A percentile compares a stretch with the other conserved stretches of the same genome.
Conservation (phyloP, 805 yeast species). For the Starmerella apis region DNA sequence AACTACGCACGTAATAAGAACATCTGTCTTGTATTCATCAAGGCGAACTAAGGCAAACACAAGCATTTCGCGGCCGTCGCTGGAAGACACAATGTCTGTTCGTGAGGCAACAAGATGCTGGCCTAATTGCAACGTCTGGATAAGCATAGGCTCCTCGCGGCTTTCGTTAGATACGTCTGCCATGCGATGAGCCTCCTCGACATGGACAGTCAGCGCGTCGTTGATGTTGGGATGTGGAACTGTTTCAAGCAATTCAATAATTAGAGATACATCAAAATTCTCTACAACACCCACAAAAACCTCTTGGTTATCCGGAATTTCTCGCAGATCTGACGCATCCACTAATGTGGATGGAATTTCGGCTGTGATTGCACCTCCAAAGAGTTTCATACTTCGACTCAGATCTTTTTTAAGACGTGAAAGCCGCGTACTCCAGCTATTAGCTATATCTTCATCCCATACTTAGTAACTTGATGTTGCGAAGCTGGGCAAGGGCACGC, state of each 20-base stretch:
- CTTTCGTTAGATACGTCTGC: constrained; percentile 13
- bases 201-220: constrained; percentile 22
- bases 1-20: constrained; percentile 20
- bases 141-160: constrained; percentile 12
- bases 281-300: constrained; percentile 51
- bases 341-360: constrained; percentile 49
- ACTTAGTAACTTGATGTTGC: background rate
- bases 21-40: constrained; percentile 22
- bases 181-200: constrained; percentile 24
- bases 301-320: constrained; percentile 90
- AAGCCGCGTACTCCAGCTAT: background rate
- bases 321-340: constrained; percentile 71
- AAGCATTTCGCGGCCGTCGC: constrained; percentile 9
- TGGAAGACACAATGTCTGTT: constrained; percentile 17
- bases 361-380: constrained; percentile 73
- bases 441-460: background rate
- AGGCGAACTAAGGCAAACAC: constrained; percentile 23
- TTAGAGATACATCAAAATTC: constrained; percentile 30
- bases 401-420: background rate
- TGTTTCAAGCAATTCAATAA: constrained; percentile 36
- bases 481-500: background rate
- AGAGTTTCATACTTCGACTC: constrained; percentile 34
- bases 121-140: constrained; percentile 8
- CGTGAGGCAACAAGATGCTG: constrained; percentile 18
- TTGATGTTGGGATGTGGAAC: constrained; percentile 23